phyloP scores from a whole-genome alignment of 2,329 filamentous ascomycete species.

The Diaporthe sp. region DNA sequence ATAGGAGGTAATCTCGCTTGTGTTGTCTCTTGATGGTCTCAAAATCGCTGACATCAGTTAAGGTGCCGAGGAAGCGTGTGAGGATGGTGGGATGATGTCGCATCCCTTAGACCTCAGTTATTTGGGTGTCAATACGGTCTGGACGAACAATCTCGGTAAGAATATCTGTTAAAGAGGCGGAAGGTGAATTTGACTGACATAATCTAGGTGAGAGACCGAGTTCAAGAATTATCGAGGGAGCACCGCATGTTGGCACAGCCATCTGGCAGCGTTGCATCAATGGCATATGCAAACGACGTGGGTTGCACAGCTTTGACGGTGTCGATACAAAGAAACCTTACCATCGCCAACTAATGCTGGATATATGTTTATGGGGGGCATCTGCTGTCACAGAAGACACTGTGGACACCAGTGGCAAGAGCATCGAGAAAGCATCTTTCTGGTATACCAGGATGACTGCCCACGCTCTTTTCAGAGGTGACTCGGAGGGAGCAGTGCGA shows the following conservation, averaged over 20 bases:
- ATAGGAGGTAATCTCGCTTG: constrained; percentile 68
- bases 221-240: constrained; percentile 59
- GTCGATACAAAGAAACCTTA: constrained; percentile 74
- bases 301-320: constrained; percentile 74
- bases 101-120: constrained; percentile 80
- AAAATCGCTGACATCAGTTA: constrained; percentile 40
- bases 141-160: constrained; percentile 77
- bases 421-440: constrained; percentile 64
- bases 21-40: not conserved
- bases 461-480: constrained; percentile 80
- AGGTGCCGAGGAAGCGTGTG: constrained; percentile 75
- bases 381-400: constrained; percentile 78
- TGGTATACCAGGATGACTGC: constrained; percentile 82
- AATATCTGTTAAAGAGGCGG: constrained; percentile 40
- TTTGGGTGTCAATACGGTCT: constrained; percentile 79
- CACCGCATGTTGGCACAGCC: constrained; percentile 60
- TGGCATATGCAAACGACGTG: constrained; percentile 73
- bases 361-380: constrained; percentile 79
- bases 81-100: constrained; percentile 78
- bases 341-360: constrained; percentile 81
- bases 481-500: constrained; percentile 76
- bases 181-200: constrained; percentile 2
- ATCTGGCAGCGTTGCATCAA: constrained; percentile 75
- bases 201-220: constrained; percentile 37
- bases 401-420: constrained; percentile 57